These are phyloP conservation scores for Hyphopichia pseudoburtonii DNA, from an alignment of 1,139 yeast genomes.

Conservation along the genomic window DNA sequence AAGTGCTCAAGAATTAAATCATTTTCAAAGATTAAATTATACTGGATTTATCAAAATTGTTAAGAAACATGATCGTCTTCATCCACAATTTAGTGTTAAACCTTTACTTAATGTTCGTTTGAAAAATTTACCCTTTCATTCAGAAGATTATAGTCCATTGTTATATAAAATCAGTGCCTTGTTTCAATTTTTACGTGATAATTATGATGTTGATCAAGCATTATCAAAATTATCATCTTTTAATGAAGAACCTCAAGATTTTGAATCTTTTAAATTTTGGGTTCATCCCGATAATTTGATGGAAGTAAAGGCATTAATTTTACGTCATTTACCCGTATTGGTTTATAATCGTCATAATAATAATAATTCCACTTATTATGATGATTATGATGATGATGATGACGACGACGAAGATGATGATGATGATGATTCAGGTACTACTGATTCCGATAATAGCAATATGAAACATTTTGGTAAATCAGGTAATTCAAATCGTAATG, in stretches of 20 bases:
- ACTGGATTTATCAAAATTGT: conserved; percentile 95
- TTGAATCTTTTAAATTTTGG: conserved; percentile 89
- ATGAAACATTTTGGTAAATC: conserved; percentile 32
- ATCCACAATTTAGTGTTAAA: conserved; percentile 79
- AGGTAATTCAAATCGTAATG: conserved; percentile 33
- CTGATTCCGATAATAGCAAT: conserved; percentile 36
- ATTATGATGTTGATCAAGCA: conserved; percentile 43
- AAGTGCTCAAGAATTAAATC: conserved; percentile 82
- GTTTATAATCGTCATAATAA: conserved; percentile 58
- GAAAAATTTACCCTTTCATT: conserved; percentile 84
- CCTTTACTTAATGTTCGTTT: conserved; percentile 87
- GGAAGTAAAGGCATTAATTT: conserved; percentile 93
- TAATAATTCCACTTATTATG: conserved; percentile 25
- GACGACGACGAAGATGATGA: conserved; percentile 39
- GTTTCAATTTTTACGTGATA: conserved; percentile 78
- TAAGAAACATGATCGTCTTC: conserved; percentile 92
- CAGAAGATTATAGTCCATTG: conserved; percentile 92
- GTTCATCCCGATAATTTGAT: conserved; percentile 91
- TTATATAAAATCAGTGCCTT: conserved; percentile 79
- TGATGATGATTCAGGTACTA: conserved; percentile 26
- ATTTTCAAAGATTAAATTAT: conserved; percentile 85
- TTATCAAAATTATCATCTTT: conserved; percentile 47
- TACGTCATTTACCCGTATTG: conserved; percentile 90
- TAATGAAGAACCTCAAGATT: conserved; percentile 52
- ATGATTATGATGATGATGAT: conserved; percentile 35